These are phyloP conservation scores for Cicer chorassanicum DNA, from an alignment of 306 rosid species.

Conservation along the genomic window DNA sequence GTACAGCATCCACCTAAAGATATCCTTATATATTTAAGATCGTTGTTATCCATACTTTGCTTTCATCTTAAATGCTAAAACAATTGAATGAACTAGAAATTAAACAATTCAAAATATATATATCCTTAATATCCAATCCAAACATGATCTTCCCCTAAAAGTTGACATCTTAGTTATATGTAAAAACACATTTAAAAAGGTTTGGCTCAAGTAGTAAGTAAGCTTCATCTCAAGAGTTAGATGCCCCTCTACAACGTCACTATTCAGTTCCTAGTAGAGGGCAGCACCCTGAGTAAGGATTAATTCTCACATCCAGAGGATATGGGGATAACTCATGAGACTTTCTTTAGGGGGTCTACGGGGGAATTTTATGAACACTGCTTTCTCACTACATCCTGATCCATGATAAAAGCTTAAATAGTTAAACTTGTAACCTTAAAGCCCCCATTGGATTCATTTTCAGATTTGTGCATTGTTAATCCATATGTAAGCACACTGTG, in stretches of 20 bases:
- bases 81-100: slow-evolving; percentile 38
- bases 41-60: slow-evolving; percentile 26
- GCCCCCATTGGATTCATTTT: slow-evolving; percentile 23
- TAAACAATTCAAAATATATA: neutral
- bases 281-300: slow-evolving; percentile 4
- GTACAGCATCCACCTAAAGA: slow-evolving; percentile 93
- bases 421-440: slow-evolving; percentile 21
- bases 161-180: slow-evolving; percentile 15
- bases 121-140: slow-evolving; percentile 37
- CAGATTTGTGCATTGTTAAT: slow-evolving; percentile 6
- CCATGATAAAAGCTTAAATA: slow-evolving; percentile 33
- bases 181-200: slow-evolving; percentile 12
- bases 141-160: slow-evolving; percentile 34
- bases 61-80: slow-evolving; percentile 21
- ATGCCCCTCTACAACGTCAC: neutral
- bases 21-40: slow-evolving; percentile 46
- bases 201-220: slow-evolving; percentile 8
- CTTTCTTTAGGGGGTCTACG: neutral
- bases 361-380: neutral
- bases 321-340: neutral
- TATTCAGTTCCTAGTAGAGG: neutral
- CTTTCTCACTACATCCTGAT: slow-evolving; percentile 11
- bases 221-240: slow-evolving; percentile 1
- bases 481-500: slow-evolving; percentile 23
- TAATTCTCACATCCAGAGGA: neutral